Base-by-base conservation (phyloP, 163 green algal species). In the Prototheca wickerhamii region DNA sequence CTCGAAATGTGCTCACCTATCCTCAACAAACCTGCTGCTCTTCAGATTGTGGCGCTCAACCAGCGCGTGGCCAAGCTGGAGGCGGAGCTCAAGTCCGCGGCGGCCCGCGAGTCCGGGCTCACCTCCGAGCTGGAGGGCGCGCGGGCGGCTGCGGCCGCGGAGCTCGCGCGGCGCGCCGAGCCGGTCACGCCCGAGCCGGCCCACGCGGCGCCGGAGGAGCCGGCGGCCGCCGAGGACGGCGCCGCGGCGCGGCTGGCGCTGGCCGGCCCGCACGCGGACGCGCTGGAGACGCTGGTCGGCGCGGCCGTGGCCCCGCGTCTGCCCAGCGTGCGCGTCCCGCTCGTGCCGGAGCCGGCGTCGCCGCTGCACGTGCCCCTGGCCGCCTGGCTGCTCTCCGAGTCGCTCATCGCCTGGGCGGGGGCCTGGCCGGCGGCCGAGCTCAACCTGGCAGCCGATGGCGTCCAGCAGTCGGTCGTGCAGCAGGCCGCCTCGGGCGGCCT, bases 41-140 rank as follows among this genome's bases (percentile, higher is more conserved):
- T 89, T 64, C 69, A 86, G 44, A 85, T 90, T 77, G 89, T 74
- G 25, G 61, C 79, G 40, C 80, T 96, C 70, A 85, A 89, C 74
- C 95, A 96, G 64, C 87, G 87, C 1, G 78, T 89, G 63, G 71
- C 76, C 34, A 87, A 96, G 80, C 77, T 87, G 30, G 84, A 96
- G 64, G 84, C 87, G 40, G 89, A 87, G 8, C 80, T 87, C 21
- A 84, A 85, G 55, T 78, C 87, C 32, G 80, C 79, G 15, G 40
- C 80, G 53, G 63, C 79, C 75, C 69, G 85, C 8, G 78, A 86
- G 34, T 77, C 76, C 26, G 69, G 75, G 73, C 46, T 86, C 54
- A 64, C 85, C 58, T 66, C 76, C n/a, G 70, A 78, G 4, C 53
- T 84, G 18, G 79, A 78, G 56, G 63, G 31, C 65, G 63, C 10